These are phyloP conservation scores for Arachis hypogaea DNA, from an alignment of 306 rosid genomes.

Conservation along the genomic window DNA sequence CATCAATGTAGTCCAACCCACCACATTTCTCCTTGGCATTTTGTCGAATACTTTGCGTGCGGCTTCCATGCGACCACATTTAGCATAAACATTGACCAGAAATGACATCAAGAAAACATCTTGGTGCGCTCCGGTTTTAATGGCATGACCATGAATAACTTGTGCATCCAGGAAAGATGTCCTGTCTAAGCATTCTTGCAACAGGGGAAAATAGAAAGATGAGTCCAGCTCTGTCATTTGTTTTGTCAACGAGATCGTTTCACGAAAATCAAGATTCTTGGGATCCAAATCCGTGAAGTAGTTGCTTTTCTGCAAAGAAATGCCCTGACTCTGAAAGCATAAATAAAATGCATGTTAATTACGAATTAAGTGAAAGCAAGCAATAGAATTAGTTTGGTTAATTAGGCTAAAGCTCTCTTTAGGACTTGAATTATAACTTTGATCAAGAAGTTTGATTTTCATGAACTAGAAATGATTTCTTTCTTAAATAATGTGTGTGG, in stretches of 20 bases:
- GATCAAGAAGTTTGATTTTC: too few species aligned
- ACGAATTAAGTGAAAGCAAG: neutral
- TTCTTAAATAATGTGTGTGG: too few species aligned
- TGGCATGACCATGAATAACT: conserved; percentile 65
- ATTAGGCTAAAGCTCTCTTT: neutral
- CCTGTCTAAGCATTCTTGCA: conserved; percentile 65
- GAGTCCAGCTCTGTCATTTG: conserved; percentile 50
- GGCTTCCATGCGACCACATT: conserved; percentile 63
- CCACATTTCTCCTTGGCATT: conserved; percentile 57
- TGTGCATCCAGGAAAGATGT: conserved; percentile 50
- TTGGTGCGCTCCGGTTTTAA: conserved; percentile 65
- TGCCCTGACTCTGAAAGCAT: conserved; percentile 56
- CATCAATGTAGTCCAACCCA: conserved; percentile 78
- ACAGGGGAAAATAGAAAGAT: conserved; percentile 56
- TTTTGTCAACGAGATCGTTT: conserved; percentile 52
- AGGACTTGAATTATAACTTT: too few species aligned
- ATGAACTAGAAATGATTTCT: too few species aligned
- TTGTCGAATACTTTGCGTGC: conserved; percentile 66
- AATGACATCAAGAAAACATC: conserved; percentile 58
- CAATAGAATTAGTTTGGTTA: neutral
- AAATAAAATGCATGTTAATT: conserved; percentile 27
- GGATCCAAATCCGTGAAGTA: conserved; percentile 46
- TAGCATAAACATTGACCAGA: conserved; percentile 69
- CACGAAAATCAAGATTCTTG: conserved; percentile 54
- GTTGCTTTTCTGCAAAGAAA: conserved; percentile 61